phyloP scores from a whole-genome alignment of 305 asterid genomes.

The Solanum hybrid region DNA sequence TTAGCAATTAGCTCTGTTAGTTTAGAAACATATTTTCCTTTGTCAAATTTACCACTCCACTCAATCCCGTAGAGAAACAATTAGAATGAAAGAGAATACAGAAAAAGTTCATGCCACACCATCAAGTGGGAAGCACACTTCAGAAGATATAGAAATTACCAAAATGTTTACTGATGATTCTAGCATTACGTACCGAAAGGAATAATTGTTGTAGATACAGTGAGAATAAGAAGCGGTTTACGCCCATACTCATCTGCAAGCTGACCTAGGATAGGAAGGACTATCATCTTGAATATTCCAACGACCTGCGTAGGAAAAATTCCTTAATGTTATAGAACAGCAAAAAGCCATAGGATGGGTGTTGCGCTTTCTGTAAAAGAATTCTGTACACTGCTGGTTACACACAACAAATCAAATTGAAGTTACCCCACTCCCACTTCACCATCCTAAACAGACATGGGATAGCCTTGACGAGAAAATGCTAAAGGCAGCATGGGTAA shows the following conservation, averaged over 20 bases:
- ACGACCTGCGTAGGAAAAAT: slow-evolving; percentile 40
- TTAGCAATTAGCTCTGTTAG: not conserved
- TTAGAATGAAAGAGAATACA: not conserved
- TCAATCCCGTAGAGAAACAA: not conserved
- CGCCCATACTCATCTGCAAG: slow-evolving; percentile 96
- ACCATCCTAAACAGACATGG: not conserved
- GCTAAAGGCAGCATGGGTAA: not conserved
- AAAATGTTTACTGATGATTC: not conserved
- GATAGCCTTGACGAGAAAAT: not conserved
- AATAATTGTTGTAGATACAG: slow-evolving; percentile 66
- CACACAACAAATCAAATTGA: not conserved
- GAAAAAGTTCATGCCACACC: not conserved
- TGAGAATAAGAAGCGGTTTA: slow-evolving; percentile 81
- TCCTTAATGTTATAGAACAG: not conserved
- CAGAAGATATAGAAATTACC: not conserved
- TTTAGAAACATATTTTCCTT: not conserved
- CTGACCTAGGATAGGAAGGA: slow-evolving; percentile 84
- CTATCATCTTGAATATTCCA: slow-evolving; percentile 89
- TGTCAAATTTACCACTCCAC: not conserved
- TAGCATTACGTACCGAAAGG: slow-evolving; percentile 60
- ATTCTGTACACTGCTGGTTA: not conserved
- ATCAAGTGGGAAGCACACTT: not conserved
- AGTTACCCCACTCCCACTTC: not conserved
- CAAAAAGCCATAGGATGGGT: not conserved
- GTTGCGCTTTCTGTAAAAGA: not conserved